Evolutionary conservation across 2,329 filamentous ascomycete species (phyloP).

Genomic region (Colletotrichum lupini): DNA sequence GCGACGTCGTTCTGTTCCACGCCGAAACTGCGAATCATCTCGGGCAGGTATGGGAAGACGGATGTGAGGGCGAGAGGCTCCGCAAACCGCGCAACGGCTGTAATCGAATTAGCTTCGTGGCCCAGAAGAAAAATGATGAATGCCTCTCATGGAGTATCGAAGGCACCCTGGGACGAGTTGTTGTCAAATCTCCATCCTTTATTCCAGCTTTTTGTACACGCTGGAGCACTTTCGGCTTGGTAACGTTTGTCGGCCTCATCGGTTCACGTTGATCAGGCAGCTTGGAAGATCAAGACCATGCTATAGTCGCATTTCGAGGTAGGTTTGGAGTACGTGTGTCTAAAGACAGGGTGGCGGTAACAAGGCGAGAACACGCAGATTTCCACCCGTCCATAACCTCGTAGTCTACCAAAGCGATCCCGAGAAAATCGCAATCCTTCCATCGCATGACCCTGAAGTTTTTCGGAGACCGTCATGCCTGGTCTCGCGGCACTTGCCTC

Average conservation of each 20-base stretch:
- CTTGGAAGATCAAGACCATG: constrained; percentile 32
- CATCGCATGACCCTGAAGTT: not conserved
- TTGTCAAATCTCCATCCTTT: not conserved
- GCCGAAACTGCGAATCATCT: constrained; percentile 86
- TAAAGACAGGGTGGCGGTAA: constrained; percentile 19
- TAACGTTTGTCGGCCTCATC: constrained; percentile 1
- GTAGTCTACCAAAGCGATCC: not conserved
- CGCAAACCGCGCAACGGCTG: constrained; percentile 82
- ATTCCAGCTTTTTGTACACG: not conserved
- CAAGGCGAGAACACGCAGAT: constrained; percentile 9
- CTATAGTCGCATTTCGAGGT: constrained; percentile 26
- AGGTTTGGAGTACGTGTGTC: constrained; percentile 26
- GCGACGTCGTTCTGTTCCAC: constrained; percentile 78
- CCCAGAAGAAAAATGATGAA: not conserved
- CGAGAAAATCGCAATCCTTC: not conserved
- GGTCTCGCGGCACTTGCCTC: constrained; percentile 29
- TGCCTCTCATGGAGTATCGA: not conserved
- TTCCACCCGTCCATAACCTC: constrained; percentile 5
- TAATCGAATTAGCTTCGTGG: constrained; percentile 11
- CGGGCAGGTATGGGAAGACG: constrained; percentile 77
- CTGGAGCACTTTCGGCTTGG: constrained; percentile 19
- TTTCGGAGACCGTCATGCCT: not conserved
- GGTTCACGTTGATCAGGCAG: constrained; percentile 34
- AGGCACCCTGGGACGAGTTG: not conserved
- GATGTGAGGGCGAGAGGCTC: constrained; percentile 80